These are phyloP conservation scores for Moesziomyces aphidis DNA, from an alignment of 1,284 basidiomycete genomes.

Conservation along the genomic window DNA sequence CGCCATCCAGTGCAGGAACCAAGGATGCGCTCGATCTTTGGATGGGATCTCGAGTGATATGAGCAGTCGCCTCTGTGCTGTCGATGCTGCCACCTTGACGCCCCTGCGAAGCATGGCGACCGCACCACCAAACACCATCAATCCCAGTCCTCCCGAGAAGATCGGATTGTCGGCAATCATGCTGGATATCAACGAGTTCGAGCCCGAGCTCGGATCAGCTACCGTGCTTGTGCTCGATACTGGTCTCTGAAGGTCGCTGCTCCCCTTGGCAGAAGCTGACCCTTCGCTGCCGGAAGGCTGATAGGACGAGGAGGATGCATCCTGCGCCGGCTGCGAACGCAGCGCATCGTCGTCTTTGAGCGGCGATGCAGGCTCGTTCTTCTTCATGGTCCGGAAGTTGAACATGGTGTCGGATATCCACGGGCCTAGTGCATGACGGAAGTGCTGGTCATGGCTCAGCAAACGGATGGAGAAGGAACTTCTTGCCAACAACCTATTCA, in stretches of 20 bases:
- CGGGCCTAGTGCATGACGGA: too few relatives aligned
- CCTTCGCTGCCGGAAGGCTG: not conserved
- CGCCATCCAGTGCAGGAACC: constrained; percentile 98
- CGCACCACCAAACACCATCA: constrained; percentile 65
- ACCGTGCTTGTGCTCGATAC: not conserved
- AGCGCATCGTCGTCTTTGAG: constrained; percentile 8
- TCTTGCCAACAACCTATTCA: not conserved
- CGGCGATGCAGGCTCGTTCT: constrained; percentile 11
- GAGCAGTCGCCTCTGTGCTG: constrained; percentile 87
- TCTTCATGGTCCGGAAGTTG: constrained; percentile 32
- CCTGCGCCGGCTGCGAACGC: not conserved
- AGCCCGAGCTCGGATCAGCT: constrained; percentile 6
- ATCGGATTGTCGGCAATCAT: constrained; percentile 60
- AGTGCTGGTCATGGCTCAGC: not conserved
- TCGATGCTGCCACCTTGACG: constrained; percentile 76
- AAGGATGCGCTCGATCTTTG: constrained; percentile 92
- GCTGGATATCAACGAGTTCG: constrained; percentile 32
- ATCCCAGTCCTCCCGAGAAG: constrained; percentile 64
- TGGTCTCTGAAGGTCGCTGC: not conserved
- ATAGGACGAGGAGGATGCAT: not conserved
- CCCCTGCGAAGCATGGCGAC: constrained; percentile 68
- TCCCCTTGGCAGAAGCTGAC: not conserved
- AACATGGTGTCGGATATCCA: constrained; percentile 9
- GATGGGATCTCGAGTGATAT: constrained; percentile 97
- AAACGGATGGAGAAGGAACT: not conserved